Evolutionary conservation across 805 yeast genomes (phyloP).

Genomic region (Allodekkera sacchari): DNA sequence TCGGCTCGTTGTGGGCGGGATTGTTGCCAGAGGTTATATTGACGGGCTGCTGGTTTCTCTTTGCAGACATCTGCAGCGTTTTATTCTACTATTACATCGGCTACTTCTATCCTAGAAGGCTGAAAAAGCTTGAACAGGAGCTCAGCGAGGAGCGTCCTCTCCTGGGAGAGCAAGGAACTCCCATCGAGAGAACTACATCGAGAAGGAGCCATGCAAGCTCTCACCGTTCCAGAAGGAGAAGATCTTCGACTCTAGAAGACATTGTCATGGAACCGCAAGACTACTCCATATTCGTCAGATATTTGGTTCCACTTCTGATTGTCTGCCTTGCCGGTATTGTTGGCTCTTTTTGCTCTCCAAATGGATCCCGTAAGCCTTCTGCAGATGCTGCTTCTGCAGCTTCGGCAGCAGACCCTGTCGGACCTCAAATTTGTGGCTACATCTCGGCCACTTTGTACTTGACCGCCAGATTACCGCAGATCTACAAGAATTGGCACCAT

Average conservation of each 20-base stretch:
- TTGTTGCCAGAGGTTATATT: conserved; percentile 62
- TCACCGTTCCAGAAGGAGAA: conserved; percentile 15
- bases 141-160: conserved; percentile 27
- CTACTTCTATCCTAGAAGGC: conserved; percentile 31
- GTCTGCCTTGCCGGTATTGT: conserved; percentile 55
- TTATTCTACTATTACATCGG: conserved; percentile 59
- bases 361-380: conserved; percentile 15
- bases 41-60: conserved; percentile 68
- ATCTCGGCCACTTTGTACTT: conserved; percentile 59
- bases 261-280: conserved; percentile 39
- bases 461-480: conserved; percentile 76
- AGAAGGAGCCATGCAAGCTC: neutral
- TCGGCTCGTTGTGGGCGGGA: conserved; percentile 64
- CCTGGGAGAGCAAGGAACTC: conserved; percentile 12
- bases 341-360: conserved; percentile 48
- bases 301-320: conserved; percentile 50
- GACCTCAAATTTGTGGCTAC: conserved; percentile 64
- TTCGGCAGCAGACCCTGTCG: conserved; percentile 11
- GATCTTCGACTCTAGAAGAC: conserved; percentile 45
- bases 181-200: neutral
- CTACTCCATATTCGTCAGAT: conserved; percentile 39
- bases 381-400: conserved; percentile 15
- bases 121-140: conserved; percentile 8
- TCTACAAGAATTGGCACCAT: conserved; percentile 67
- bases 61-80: conserved; percentile 57